Conservation (phyloP, 129 eudicot genomes). For the Logfia minima region DNA sequence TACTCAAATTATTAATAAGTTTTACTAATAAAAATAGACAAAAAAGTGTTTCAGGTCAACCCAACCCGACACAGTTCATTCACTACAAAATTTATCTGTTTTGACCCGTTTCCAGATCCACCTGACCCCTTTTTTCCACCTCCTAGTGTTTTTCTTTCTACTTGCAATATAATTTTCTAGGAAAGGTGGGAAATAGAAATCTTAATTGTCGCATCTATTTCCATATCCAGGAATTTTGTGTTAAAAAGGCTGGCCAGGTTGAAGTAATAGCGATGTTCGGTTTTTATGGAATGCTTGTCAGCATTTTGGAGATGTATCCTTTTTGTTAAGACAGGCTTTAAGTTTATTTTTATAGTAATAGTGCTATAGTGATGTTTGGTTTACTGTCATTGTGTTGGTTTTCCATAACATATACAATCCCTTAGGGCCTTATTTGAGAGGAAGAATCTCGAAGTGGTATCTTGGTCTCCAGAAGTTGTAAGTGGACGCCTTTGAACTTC, state of each 20-base stretch:
- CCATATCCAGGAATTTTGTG: constrained; percentile 67
- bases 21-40: neutral
- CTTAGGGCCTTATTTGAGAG: constrained; percentile 59
- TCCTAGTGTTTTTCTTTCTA: neutral
- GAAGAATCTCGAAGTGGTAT: constrained; percentile 49
- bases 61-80: neutral
- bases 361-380: neutral
- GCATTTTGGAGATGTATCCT: constrained; percentile 80
- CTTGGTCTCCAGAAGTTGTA: constrained; percentile 72
- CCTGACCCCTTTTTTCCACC: neutral
- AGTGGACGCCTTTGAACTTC: no score
- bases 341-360: neutral
- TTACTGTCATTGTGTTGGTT: neutral
- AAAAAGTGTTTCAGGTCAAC: neutral
- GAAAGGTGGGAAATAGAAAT: neutral
- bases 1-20: neutral
- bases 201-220: neutral
- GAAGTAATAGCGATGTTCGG: constrained; percentile 87
- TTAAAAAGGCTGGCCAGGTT: constrained; percentile 62
- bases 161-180: neutral
- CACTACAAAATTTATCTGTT: neutral
- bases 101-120: neutral
- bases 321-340: constrained; percentile 11
- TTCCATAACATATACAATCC: constrained; percentile 33
- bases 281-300: constrained; percentile 66